These are phyloP conservation scores for Alternaria dauci DNA, from an alignment of 2,329 filamentous ascomycete genomes.

Conservation along the genomic window DNA sequence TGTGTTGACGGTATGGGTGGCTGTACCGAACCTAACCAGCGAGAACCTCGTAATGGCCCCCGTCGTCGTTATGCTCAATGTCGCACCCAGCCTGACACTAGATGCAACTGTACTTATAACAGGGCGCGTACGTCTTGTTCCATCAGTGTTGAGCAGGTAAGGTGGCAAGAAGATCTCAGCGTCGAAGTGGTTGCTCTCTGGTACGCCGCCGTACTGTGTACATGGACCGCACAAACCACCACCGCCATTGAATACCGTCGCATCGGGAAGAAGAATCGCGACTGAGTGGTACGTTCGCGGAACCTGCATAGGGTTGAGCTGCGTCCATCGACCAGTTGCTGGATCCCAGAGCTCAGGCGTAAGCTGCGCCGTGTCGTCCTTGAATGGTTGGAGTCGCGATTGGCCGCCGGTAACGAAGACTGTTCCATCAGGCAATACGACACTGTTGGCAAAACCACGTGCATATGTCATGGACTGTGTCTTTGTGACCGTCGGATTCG, in stretches of 20 bases:
- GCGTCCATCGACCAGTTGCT: slow-evolving; percentile 28
- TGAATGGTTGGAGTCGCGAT: slow-evolving; percentile 24
- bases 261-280: slow-evolving; percentile 40
- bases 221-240: slow-evolving; percentile 58
- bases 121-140: slow-evolving; percentile 55
- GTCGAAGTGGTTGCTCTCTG: slow-evolving; percentile 60
- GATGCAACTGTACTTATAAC: slow-evolving; percentile 49
- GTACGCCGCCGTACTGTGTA: slow-evolving; percentile 25
- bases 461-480: slow-evolving; percentile 38
- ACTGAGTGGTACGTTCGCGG: slow-evolving; percentile 42
- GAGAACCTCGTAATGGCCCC: slow-evolving; percentile 46
- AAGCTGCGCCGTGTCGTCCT: slow-evolving; percentile 27
- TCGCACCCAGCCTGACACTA: slow-evolving; percentile 42
- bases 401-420: slow-evolving; percentile 46
- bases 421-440: slow-evolving; percentile 47
- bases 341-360: slow-evolving; percentile 39
- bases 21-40: slow-evolving; percentile 59
- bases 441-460: slow-evolving; percentile 38
- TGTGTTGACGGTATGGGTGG: slow-evolving; percentile 66
- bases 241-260: slow-evolving; percentile 35
- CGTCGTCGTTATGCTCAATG: slow-evolving; percentile 43
- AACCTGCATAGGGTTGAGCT: slow-evolving; percentile 31
- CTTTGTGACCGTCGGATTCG: slow-evolving; percentile 28
- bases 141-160: slow-evolving; percentile 62
- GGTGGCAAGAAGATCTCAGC: slow-evolving; percentile 65